phyloP scores from a whole-genome alignment of 768 basidiomycete genomes.

The Termitomyces bulborhizus region DNA sequence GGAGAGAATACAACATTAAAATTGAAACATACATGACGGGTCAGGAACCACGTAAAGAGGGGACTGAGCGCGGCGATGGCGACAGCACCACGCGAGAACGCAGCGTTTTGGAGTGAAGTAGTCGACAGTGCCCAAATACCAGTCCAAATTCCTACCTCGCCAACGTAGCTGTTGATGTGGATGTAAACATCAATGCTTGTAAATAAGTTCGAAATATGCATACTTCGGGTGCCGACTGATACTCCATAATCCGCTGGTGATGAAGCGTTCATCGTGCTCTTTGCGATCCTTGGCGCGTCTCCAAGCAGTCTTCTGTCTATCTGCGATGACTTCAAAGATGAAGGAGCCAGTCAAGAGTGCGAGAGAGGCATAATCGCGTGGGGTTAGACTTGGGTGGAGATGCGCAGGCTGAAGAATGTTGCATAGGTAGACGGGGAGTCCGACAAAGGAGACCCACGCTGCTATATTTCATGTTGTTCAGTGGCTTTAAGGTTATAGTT shows the following conservation, averaged over 20 bases:
- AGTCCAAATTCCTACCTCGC: background rate
- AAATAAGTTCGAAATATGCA: conserved; percentile 5
- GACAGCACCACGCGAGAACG: background rate
- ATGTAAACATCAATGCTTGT: background rate
- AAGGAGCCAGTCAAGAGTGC: background rate
- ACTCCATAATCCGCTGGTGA: conserved; percentile 62
- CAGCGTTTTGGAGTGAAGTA: background rate
- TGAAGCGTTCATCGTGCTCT: conserved; percentile 66
- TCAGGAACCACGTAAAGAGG: background rate
- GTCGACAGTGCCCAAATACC: background rate
- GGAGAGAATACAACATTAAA: background rate
- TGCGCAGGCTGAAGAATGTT: background rate
- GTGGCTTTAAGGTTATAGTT: too few species aligned
- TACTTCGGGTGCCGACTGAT: conserved; percentile 72
- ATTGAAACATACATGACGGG: background rate
- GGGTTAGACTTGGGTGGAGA: background rate
- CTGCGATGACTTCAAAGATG: conserved; percentile 47
- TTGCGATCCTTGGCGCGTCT: conserved; percentile 50
- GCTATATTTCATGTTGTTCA: background rate
- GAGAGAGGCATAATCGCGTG: background rate
- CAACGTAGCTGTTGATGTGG: background rate
- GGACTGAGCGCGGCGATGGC: background rate
- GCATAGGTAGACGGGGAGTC: background rate
- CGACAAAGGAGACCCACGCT: background rate
- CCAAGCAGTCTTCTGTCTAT: conserved; percentile 63